Percentiles rank a stretch among this genome's conserved stretches.
Evolutionary conservation across 208 protist species (phyloP).

Genomic region (Crithidia sp.): DNA sequence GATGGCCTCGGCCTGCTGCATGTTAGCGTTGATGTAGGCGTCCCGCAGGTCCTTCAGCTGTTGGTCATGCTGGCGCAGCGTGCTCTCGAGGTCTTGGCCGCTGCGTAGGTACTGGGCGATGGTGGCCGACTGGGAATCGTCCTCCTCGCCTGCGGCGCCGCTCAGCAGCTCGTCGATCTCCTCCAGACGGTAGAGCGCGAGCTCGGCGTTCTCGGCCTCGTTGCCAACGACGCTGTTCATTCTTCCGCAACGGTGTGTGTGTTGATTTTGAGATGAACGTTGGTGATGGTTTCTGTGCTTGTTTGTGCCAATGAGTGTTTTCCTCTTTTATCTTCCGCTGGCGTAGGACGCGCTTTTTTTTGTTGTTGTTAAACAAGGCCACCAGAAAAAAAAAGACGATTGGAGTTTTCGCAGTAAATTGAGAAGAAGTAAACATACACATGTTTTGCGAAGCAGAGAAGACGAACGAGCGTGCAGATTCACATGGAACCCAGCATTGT

Average conservation of each 20-base stretch:
- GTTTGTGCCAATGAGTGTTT: background rate
- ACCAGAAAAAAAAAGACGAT: too few relatives aligned
- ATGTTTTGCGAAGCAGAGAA: too few relatives aligned
- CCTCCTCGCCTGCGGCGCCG: slow-evolving; percentile 45
- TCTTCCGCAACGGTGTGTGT: background rate
- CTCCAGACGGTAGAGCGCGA: slow-evolving; percentile 53
- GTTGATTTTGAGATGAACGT: background rate
- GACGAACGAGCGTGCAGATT: too few relatives aligned
- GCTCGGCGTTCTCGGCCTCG: slow-evolving; percentile 48
- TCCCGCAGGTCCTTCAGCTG: slow-evolving; percentile 65
- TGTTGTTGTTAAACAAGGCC: background rate
- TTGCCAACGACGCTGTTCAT: slow-evolving; percentile 19
- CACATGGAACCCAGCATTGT: too few relatives aligned
- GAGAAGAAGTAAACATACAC: too few relatives aligned
- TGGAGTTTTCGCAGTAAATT: too few relatives aligned
- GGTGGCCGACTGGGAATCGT: slow-evolving; percentile 30
- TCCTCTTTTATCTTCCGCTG: background rate
- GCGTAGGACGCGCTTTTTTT: background rate
- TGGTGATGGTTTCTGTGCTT: slow-evolving; percentile 3
- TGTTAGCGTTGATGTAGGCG: slow-evolving; percentile 68
- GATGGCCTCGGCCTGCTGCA: slow-evolving; percentile 60
- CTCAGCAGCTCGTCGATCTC: slow-evolving; percentile 81
- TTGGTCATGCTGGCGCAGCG: slow-evolving; percentile 59
- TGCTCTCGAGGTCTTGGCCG: slow-evolving; percentile 47
- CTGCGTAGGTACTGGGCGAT: slow-evolving; percentile 64